These are phyloP conservation scores for Polygonum maritimum DNA, from an alignment of 148 eudicot species.

Conservation along the genomic window DNA sequence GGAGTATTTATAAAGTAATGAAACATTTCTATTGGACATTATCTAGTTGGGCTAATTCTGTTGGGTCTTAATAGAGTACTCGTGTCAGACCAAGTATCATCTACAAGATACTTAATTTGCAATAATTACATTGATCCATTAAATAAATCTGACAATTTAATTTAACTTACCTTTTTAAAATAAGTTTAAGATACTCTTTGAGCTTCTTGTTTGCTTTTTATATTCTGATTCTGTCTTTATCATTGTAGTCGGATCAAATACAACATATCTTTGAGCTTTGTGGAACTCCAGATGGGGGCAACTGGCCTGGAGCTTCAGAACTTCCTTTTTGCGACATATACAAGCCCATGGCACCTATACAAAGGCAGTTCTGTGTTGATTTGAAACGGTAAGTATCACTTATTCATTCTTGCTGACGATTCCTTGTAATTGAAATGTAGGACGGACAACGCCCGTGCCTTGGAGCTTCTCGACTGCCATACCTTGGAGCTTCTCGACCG, in stretches of 20 bases:
- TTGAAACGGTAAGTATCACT: slow-evolving; percentile 57
- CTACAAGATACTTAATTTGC: too few relatives aligned
- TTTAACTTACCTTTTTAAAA: too few relatives aligned
- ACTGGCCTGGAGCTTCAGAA: slow-evolving; percentile 89
- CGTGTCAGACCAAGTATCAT: too few relatives aligned
- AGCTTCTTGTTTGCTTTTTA: not conserved
- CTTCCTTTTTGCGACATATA: slow-evolving; percentile 75
- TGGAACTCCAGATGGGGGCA: slow-evolving; percentile 81
- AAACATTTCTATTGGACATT: too few relatives aligned
- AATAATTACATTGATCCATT: too few relatives aligned
- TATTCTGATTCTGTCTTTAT: not conserved
- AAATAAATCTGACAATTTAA: too few relatives aligned
- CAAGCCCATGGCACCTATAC: slow-evolving; percentile 68
- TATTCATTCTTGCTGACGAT: not conserved
- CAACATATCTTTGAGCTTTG: slow-evolving; percentile 77
- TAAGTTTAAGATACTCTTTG: too few relatives aligned
- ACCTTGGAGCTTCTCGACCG: too few relatives aligned
- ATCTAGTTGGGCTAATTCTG: too few relatives aligned
- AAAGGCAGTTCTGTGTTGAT: slow-evolving; percentile 59
- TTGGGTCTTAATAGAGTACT: too few relatives aligned
- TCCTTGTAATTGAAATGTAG: slow-evolving; percentile 21
- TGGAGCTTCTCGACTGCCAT: slow-evolving; percentile 81
- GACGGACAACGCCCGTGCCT: slow-evolving; percentile 79
- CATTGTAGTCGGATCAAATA: slow-evolving; percentile 78
- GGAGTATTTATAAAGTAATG: too few relatives aligned